Base-by-base conservation (phyloP, 805 yeast genomes). In the Zygosaccharomyces lentus region DNA sequence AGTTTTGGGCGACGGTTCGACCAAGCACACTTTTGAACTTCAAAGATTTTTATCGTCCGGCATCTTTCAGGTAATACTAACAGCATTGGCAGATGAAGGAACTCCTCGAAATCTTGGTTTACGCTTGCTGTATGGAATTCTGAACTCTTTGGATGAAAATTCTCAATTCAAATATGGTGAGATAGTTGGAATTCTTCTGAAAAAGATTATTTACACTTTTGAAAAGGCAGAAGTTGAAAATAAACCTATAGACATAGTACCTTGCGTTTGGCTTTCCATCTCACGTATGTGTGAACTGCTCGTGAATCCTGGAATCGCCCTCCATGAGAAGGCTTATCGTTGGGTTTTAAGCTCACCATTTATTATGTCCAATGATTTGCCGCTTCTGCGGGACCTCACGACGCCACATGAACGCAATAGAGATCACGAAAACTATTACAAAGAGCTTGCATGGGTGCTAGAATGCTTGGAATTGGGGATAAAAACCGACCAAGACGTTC, bases 291-390 rank as follows among this genome's bases (percentile, higher is more conserved):
- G 80, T 3, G 76, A 78, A 2, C 69, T 87, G 1, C 61, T 87
- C 47, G 62, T 72, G 5, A 79, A 82, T 50, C 96, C 97, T 0
- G 78, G 81, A 0, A 91, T 87, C 51, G 75, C 73, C 54, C 62
- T 91, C 16, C 86, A 83, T 62, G 96, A 89, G 51, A 78, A 79
- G 53, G 78, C 80, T 0, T 78, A 73, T 55, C 75, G 82, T 48
- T 87, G 81, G 74, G 71, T 89, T 9, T 67, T 87, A 27, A 68
- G 66, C 42, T 59, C 64, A n/a, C 73, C 75, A 25, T 53, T 59
- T 15, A 53, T 78, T 13, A 65, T 65, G 31, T 42, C 58, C 0
- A 61, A 64, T 43, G 80, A 76, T 12, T 55, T 78, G 5, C 81
- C 82, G 2, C 54, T 78, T 6, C 62, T 62, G 2, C 46, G 63